Conservation (phyloP, 805 yeast genomes). For the Danielia reshetovae region DNA sequence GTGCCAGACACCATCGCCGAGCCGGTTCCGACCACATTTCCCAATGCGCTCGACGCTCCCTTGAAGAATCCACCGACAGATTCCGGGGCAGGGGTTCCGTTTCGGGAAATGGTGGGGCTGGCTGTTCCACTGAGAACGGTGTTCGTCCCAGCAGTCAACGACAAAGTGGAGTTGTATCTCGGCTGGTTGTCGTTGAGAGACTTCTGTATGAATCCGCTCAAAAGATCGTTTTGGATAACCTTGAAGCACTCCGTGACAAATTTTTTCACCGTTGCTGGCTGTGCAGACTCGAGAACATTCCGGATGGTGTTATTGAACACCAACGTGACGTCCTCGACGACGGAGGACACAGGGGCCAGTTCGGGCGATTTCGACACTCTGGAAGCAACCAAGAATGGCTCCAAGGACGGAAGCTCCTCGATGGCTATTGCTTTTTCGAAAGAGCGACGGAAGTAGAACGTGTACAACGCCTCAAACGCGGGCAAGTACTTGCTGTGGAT, state of each 20-base stretch:
- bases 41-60: slow-evolving; percentile 42
- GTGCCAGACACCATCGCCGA: slow-evolving; percentile 20
- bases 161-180: slow-evolving; percentile 32
- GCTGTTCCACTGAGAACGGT: slow-evolving; percentile 10
- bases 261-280: slow-evolving; percentile 48
- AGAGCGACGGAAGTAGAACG: slow-evolving; percentile 70
- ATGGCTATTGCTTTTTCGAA: slow-evolving; percentile 75
- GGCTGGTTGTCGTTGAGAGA: slow-evolving; percentile 38
- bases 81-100: slow-evolving; percentile 34
- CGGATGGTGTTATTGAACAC: slow-evolving; percentile 65
- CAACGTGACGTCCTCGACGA: slow-evolving; percentile 79
- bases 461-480: slow-evolving; percentile 58
- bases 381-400: slow-evolving; percentile 30
- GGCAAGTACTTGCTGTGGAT: slow-evolving; percentile 51
- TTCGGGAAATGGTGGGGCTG: slow-evolving; percentile 25
- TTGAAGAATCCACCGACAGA: slow-evolving; percentile 35
- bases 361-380: slow-evolving; percentile 36
- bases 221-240: slow-evolving; percentile 59
- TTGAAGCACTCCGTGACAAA: slow-evolving; percentile 54
- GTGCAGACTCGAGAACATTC: slow-evolving; percentile 70
- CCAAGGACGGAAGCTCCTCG: slow-evolving; percentile 66
- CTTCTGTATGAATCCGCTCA: slow-evolving; percentile 45
- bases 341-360: slow-evolving; percentile 71
- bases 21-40: slow-evolving; percentile 37
- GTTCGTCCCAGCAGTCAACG: slow-evolving; percentile 13